Percentiles rank a stretch among this genome's conserved stretches.
Evolutionary conservation across 805 yeast species (phyloP).

Genomic region (Saccharomyces paradoxus): DNA sequence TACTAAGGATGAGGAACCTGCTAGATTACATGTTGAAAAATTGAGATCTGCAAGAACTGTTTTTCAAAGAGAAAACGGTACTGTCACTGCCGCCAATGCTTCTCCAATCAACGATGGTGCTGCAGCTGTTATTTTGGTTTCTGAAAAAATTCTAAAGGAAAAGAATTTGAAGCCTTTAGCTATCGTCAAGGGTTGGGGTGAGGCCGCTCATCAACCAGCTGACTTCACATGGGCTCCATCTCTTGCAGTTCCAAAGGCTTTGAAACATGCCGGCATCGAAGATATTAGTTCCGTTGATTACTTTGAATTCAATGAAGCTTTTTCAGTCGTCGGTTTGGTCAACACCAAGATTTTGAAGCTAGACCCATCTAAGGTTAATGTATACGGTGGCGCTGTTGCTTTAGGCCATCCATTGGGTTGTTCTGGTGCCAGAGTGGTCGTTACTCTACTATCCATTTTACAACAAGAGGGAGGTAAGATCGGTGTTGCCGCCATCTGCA

Average conservation of each 20-base stretch:
- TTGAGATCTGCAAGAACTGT: constrained; percentile 84
- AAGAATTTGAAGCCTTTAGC: constrained; percentile 85
- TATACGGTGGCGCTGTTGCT: constrained; percentile 94
- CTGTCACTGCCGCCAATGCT: constrained; percentile 95
- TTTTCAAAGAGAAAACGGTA: constrained; percentile 88
- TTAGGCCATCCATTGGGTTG: constrained; percentile 92
- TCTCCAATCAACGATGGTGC: constrained; percentile 97
- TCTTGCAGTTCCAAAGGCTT: constrained; percentile 90
- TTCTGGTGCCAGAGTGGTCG: constrained; percentile 91
- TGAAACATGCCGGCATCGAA: constrained; percentile 70
- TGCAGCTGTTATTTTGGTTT: constrained; percentile 85
- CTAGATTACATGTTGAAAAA: constrained; percentile 68
- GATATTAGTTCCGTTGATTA: constrained; percentile 63
- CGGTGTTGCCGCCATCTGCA: constrained; percentile 95
- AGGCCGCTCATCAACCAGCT: constrained; percentile 90
- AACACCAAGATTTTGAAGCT: constrained; percentile 64
- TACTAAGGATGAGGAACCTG: constrained; percentile 73
- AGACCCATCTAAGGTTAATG: constrained; percentile 63
- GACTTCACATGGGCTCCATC: constrained; percentile 96
- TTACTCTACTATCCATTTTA: constrained; percentile 74
- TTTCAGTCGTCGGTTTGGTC: constrained; percentile 92
- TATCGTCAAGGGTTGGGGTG: constrained; percentile 90
- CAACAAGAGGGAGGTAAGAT: constrained; percentile 76
- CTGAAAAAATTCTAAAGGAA: constrained; percentile 78
- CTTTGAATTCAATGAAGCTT: constrained; percentile 96